Evolutionary conservation across 2,329 filamentous ascomycete genomes (phyloP).

Genomic region (Ceratocystis colombiana): DNA sequence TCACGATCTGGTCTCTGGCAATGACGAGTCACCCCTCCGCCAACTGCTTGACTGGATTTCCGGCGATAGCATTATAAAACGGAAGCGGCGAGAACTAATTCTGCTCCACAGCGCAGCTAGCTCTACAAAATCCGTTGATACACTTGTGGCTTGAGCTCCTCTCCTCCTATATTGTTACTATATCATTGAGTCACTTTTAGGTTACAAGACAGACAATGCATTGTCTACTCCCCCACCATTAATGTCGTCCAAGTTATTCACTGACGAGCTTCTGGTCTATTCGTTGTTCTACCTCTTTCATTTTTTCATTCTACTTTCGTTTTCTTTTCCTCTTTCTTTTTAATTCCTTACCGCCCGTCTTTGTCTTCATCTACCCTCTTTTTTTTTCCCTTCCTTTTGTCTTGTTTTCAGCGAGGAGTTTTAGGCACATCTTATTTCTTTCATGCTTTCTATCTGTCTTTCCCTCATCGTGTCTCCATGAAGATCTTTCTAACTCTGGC

Average conservation of each 20-base stretch:
- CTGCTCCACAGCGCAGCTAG: constrained; percentile 19
- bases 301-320: not conserved
- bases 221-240: too few relatives aligned
- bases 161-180: not conserved
- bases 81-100: constrained; percentile 7
- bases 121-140: constrained; percentile 22
- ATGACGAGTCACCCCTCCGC: constrained; percentile 60
- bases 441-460: not conserved
- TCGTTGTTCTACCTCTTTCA: not conserved
- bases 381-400: not conserved
- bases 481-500: not conserved
- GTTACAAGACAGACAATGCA: not conserved
- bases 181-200: not conserved
- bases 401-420: constrained; percentile 24
- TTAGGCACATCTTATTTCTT: not conserved
- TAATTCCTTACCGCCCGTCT: not conserved
- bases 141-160: constrained; percentile 20
- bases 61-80: constrained; percentile 19
- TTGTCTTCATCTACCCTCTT: constrained; percentile 1
- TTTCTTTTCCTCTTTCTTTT: not conserved
- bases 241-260: too few relatives aligned
- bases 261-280: too few relatives aligned
- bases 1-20: constrained; percentile 60
- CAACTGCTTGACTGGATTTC: constrained; percentile 34
- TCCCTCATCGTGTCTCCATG: not conserved